These are phyloP conservation scores for Phytophthora hybrid DNA, from an alignment of 352 stramenopile species.

Conservation along the genomic window DNA sequence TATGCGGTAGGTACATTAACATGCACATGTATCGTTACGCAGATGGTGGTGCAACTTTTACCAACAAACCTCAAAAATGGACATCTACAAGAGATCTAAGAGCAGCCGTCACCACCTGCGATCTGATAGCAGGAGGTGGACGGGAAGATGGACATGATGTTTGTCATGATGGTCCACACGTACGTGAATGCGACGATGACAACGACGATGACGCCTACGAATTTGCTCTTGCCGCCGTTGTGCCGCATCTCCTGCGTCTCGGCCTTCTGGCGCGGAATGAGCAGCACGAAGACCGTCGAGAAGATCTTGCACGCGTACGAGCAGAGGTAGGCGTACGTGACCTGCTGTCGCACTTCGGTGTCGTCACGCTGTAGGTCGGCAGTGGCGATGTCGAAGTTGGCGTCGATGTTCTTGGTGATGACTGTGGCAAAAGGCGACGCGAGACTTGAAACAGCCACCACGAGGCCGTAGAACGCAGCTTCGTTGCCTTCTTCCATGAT, in stretches of 20 bases:
- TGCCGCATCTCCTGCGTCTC: slow-evolving; percentile 58
- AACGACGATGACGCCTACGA: slow-evolving; percentile 48
- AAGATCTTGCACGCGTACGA: slow-evolving; percentile 55
- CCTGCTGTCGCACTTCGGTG: slow-evolving; percentile 43
- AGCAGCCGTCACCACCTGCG: slow-evolving; percentile 50
- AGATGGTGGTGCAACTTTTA: no score
- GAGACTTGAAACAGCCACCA: slow-evolving; percentile 51
- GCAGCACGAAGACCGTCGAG: slow-evolving; percentile 50
- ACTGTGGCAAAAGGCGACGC: slow-evolving; percentile 55
- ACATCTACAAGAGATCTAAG: slow-evolving; percentile 27
- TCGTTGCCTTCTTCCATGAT: slow-evolving; percentile 61
- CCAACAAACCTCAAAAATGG: no score
- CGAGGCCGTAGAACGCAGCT: slow-evolving; percentile 56
- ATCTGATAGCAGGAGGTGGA: slow-evolving; percentile 55
- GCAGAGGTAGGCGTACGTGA: slow-evolving; percentile 48
- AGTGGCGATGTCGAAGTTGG: slow-evolving; percentile 55
- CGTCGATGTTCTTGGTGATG: slow-evolving; percentile 65
- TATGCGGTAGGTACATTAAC: no score
- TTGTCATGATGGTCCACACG: slow-evolving; percentile 61
- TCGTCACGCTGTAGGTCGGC: slow-evolving; percentile 50
- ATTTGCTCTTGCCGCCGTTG: slow-evolving; percentile 46
- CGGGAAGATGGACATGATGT: slow-evolving; percentile 61
- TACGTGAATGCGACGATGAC: slow-evolving; percentile 54
- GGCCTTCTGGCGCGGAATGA: slow-evolving; percentile 59
- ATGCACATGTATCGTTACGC: no score